Conservation (phyloP, 768 basidiomycete genomes). For the Coprinopsis strossmayeri region DNA sequence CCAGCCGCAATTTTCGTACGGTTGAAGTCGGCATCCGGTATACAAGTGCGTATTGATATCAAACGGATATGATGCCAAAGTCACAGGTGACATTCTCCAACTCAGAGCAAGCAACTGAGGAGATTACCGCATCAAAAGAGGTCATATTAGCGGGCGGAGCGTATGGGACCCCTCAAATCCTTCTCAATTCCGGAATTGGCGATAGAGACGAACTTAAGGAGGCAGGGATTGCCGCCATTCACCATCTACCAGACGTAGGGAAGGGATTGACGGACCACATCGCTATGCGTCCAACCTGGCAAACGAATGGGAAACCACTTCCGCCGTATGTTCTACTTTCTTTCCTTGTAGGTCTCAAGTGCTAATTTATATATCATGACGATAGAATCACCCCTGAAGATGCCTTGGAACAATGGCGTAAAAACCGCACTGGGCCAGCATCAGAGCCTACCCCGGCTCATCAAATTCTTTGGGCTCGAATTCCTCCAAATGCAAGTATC, state of each 20-base stretch:
- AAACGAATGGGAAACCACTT: not conserved
- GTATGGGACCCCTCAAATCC: conserved; percentile 13
- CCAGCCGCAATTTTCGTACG: not conserved
- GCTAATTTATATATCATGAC: too few species aligned
- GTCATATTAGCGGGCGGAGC: conserved; percentile 13
- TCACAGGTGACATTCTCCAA: too few species aligned
- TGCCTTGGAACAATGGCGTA: conserved; percentile 14
- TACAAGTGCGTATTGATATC: not conserved
- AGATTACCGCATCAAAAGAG: conserved; percentile 8
- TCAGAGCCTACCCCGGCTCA: conserved; percentile 4
- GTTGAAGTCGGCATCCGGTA: not conserved
- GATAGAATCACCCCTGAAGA: too few species aligned
- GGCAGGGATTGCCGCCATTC: conserved; percentile 19
- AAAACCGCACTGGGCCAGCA: conserved; percentile 18
- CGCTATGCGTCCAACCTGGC: not conserved
- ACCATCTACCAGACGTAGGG: conserved; percentile 24
- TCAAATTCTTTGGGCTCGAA: conserved; percentile 10
- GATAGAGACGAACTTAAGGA: conserved; percentile 8
- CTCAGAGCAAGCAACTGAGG: not conserved
- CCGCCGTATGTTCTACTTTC: not conserved
- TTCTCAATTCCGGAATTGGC: conserved; percentile 15
- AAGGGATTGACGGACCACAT: conserved; percentile 19
- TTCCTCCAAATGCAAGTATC: conserved; percentile 2
- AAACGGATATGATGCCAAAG: too few species aligned
- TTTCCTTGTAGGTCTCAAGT: not conserved